These are phyloP conservation scores for Ampelocalamus luodianensis DNA, from an alignment of 176 grass and related monocot species.

Conservation along the genomic window DNA sequence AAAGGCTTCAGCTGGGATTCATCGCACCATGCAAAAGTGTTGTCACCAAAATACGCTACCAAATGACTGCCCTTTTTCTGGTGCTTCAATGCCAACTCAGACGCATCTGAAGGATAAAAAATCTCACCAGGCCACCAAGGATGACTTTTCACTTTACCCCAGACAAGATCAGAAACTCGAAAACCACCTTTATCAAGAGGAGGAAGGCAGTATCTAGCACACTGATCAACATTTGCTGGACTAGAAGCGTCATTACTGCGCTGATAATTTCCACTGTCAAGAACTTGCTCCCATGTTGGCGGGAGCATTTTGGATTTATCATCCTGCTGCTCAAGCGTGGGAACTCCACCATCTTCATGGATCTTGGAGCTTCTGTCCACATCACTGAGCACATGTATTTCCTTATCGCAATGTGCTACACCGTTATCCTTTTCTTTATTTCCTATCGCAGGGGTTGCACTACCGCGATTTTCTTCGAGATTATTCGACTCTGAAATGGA, in stretches of 20 bases:
- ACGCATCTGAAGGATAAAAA: constrained; percentile 77
- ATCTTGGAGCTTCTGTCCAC: constrained; percentile 5
- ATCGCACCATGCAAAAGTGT: constrained; percentile 97
- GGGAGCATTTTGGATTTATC: constrained; percentile 19
- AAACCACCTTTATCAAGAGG: constrained; percentile 64
- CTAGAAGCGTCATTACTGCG: background rate
- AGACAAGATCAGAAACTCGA: constrained; percentile 79
- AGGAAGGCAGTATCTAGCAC: constrained; percentile 61
- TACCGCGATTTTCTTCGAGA: background rate
- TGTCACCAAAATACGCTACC: constrained; percentile 95
- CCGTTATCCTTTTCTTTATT: constrained; percentile 23
- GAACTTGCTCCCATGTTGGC: background rate
- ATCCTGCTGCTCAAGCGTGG: background rate
- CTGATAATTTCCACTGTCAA: background rate
- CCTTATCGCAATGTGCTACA: constrained; percentile 9
- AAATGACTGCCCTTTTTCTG: constrained; percentile 68
- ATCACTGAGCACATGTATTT: constrained; percentile 13
- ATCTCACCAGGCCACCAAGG: constrained; percentile 99
- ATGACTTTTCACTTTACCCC: constrained; percentile 98
- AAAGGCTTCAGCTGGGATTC: constrained; percentile 89
- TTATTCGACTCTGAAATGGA: constrained; percentile 13
- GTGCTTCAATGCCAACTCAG: constrained; percentile 84
- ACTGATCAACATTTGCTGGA: background rate
- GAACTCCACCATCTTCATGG: constrained; percentile 15
- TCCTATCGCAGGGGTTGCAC: background rate